phyloP scores from a whole-genome alignment of 208 protist genomes.

The Naegleria fowleri region DNA sequence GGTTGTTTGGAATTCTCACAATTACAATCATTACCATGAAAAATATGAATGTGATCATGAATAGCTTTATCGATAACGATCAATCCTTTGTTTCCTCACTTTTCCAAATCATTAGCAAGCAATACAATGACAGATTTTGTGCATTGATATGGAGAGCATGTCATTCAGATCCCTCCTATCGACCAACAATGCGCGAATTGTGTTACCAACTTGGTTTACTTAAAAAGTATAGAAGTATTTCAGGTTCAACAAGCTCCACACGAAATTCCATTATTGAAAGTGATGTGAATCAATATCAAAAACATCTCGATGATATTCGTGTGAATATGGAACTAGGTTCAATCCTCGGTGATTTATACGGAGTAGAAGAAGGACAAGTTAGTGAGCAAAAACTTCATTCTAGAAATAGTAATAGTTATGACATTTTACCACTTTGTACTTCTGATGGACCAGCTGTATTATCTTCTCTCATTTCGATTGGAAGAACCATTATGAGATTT shows the following conservation, averaged over 20 bases:
- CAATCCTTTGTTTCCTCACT: background rate
- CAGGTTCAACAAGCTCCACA: background rate
- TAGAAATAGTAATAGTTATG: background rate
- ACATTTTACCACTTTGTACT: background rate
- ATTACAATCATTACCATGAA: background rate
- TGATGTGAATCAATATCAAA: background rate
- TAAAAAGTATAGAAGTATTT: background rate
- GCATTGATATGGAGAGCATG: background rate
- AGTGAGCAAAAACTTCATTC: background rate
- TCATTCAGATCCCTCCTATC: background rate
- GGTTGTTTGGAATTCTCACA: background rate
- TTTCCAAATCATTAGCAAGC: background rate
- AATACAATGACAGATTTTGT: background rate
- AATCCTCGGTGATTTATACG: background rate
- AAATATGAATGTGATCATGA: background rate
- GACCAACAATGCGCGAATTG: background rate
- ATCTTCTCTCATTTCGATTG: background rate
- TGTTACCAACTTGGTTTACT: background rate
- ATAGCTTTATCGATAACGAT: background rate
- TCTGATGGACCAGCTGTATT: background rate
- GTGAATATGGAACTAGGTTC: background rate
- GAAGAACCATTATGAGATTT: background rate
- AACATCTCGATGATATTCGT: background rate
- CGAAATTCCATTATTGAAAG: background rate
- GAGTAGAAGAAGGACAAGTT: background rate